Evolutionary conservation across 208 protist genomes (phyloP), one percentile per base, ranked within the genome.

Genomic region (Vickermania ingenoplastis): DNA sequence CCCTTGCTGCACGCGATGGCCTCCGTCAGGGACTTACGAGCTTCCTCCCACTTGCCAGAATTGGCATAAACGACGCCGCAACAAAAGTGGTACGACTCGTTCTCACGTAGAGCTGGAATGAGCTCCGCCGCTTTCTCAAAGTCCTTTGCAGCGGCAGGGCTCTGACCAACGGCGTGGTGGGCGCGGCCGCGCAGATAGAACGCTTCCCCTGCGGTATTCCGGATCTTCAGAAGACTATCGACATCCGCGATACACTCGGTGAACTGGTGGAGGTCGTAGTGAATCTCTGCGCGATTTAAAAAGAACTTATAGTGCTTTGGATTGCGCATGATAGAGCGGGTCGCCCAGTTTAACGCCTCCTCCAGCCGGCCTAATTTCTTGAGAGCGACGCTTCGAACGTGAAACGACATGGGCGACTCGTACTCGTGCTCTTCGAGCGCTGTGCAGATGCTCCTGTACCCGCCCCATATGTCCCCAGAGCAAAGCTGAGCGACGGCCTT

Each of bases 131-230:
- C 85, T 48, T 41, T 36, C 4, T 89, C 69, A 11, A 95, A 75
- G 57, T 83, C 78, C 1, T 72, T 62, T 1, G 79, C 59, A 4
- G 86, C 84, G 7, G 75, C 79, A 0, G 65, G 22, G 58, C 83
- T 82, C 1, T 60, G 24, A 1, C 66, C 75, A 3, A 81, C 41
- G 1, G 79, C 71, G 58, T 97, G 91, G 26, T 77, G 59, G n/a
- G 84, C 79, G n/a, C 87, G 81, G 7, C 69, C 92, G 17, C 78
- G 59, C 1, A 93, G 63, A 63, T 94, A 97, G 60, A 80, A 86
- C n/a, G 84, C 69, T 30, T 92, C 75, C 21, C 79, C 77, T 62
- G 41, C 57, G 27, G 62, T 57, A 45, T 73, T 41, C 1, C 50
- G 59, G 21, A 65, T 56, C 23, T 59, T 5, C 2, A 60, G 11